Base-by-base conservation (phyloP, 2,329 filamentous ascomycete genomes). In the Trichoderma hamatum region DNA sequence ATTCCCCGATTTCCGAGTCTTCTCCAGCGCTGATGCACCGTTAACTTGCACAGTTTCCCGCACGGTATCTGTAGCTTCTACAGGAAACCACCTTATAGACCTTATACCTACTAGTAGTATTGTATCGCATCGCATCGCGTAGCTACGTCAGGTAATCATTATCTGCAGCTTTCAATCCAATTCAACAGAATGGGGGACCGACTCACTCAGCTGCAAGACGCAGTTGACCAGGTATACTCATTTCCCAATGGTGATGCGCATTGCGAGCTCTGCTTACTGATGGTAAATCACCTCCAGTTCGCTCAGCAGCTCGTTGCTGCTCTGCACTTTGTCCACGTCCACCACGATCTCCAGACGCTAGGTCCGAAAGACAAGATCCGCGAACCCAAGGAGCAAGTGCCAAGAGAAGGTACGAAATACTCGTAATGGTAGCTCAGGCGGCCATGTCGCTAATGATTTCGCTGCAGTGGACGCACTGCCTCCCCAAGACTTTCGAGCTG, bases 171-270 rank as follows among this genome's bases (percentile, higher is more conserved):
- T 32, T 5, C 26, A 13, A 39, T 36, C 10, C 3, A 24, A 19
- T 21, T 39, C 14, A 26, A 11, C 71, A 79, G 72, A 7, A 93
- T 93, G 89, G 86, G 86, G 32, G 93, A 96, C 77, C 85, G 90
- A 71, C 85, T 96, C 69, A 95, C 93, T 1, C 92, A 96, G 79
- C 84, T 96, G 69, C 93, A 96, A 80, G 92, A 96, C 82, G 90
- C 92, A 79, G 88, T 95, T 70, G 92, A 96, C 76, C 89, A 94
- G 85, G 92, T 92, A 82, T 39, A 80, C 30, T 34, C 11, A 9
- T 10, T 2, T 32, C n/a, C 26, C 16, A 5, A 26, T 16, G n/a
- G 21, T 2, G 5, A 10, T 34, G n/a, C 30, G n/a, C 34, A 24
- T 3, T 32, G 16, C 11, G 24, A 32, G 28, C 6, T 43, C 63